Evolutionary conservation across 108 stramenopile species (phyloP).

Genomic region (Craspedostauros australis): DNA sequence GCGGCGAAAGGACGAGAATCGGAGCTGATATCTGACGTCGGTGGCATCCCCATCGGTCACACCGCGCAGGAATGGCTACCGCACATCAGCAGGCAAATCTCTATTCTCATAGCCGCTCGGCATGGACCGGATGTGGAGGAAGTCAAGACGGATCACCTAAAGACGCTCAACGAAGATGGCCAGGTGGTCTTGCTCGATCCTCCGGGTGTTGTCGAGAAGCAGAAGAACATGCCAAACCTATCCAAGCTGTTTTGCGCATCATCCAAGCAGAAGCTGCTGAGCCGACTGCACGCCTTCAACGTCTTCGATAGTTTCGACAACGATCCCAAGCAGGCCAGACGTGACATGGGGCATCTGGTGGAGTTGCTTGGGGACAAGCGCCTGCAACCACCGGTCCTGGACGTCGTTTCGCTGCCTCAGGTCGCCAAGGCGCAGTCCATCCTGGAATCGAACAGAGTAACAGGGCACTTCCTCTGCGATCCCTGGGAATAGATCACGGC

Average conservation of each 20-base stretch:
- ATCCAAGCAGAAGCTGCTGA: slow-evolving; percentile 15
- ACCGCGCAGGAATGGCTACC: slow-evolving; percentile 51
- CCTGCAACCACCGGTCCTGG: slow-evolving; percentile 46
- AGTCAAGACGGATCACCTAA: slow-evolving; percentile 28
- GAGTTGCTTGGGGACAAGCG: slow-evolving; percentile 34
- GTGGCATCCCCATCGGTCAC: slow-evolving; percentile 40
- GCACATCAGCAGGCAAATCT: slow-evolving; percentile 39
- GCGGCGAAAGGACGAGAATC: slow-evolving; percentile 38
- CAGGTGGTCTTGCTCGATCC: slow-evolving; percentile 23
- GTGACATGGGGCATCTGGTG: slow-evolving; percentile 59
- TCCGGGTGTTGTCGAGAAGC: slow-evolving; percentile 13
- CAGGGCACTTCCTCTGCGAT: slow-evolving; percentile 41
- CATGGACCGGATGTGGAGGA: slow-evolving; percentile 10
- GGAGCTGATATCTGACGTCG: slow-evolving; percentile 24
- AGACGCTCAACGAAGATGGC: slow-evolving; percentile 28
- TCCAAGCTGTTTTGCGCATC: slow-evolving; percentile 25
- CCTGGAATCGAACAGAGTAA: slow-evolving; percentile 24
- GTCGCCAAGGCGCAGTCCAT: slow-evolving; percentile 55
- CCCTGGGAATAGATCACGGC: slow-evolving; percentile 48
- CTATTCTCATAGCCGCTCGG: slow-evolving; percentile 35
- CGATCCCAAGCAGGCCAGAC: slow-evolving; percentile 37
- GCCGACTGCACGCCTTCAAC: slow-evolving; percentile 28
- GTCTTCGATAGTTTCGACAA: slow-evolving; percentile 47
- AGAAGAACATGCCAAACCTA: not conserved
- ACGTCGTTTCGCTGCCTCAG: slow-evolving; percentile 48